A percentile compares a stretch with the other conserved stretches of the same genome.
Evolutionary conservation across 2,329 filamentous ascomycete genomes (phyloP).

Genomic region (Pseudocercospora vitis): DNA sequence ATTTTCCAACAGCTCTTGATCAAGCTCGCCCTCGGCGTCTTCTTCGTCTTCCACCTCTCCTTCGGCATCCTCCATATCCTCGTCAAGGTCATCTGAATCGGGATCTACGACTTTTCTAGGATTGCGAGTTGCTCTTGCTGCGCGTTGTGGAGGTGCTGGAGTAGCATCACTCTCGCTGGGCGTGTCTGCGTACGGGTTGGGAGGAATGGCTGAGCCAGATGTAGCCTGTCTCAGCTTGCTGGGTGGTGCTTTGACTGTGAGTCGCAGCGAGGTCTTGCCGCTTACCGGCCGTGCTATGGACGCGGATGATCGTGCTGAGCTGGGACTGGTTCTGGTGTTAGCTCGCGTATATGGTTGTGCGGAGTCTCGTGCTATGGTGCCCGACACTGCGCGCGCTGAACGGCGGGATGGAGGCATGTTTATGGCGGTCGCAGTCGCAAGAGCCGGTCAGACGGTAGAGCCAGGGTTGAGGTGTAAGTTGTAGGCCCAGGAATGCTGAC

Average conservation of each 20-base stretch:
- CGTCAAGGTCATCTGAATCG: slow-evolving; percentile 36
- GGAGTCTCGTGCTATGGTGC: slow-evolving; percentile 22
- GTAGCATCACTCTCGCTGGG: slow-evolving; percentile 38
- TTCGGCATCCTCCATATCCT: slow-evolving; percentile 28
- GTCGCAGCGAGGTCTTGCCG: slow-evolving; percentile 47
- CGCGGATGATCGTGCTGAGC: slow-evolving; percentile 22
- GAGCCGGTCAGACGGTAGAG: slow-evolving; percentile 1
- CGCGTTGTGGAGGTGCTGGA: slow-evolving; percentile 32
- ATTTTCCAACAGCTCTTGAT: slow-evolving; percentile 42
- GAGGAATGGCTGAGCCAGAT: slow-evolving; percentile 37
- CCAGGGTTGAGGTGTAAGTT: slow-evolving; percentile 11
- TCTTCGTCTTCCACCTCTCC: slow-evolving; percentile 24
- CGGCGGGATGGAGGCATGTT: slow-evolving; percentile 38
- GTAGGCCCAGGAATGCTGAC: slow-evolving; percentile 8
- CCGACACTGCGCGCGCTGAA: slow-evolving; percentile 32
- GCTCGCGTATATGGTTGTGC: slow-evolving; percentile 30
- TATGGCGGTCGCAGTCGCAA: background rate
- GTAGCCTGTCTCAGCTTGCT: slow-evolving; percentile 52
- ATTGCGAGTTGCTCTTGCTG: slow-evolving; percentile 37
- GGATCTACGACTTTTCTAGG: slow-evolving; percentile 38
- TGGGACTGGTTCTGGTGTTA: slow-evolving; percentile 31
- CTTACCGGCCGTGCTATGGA: slow-evolving; percentile 43
- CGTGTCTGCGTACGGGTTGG: slow-evolving; percentile 36
- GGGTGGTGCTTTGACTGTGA: slow-evolving; percentile 53
- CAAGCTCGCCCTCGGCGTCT: slow-evolving; percentile 33